These are phyloP conservation scores for Fusarium pilosicola DNA, from an alignment of 2,329 filamentous ascomycete genomes.

Conservation along the genomic window DNA sequence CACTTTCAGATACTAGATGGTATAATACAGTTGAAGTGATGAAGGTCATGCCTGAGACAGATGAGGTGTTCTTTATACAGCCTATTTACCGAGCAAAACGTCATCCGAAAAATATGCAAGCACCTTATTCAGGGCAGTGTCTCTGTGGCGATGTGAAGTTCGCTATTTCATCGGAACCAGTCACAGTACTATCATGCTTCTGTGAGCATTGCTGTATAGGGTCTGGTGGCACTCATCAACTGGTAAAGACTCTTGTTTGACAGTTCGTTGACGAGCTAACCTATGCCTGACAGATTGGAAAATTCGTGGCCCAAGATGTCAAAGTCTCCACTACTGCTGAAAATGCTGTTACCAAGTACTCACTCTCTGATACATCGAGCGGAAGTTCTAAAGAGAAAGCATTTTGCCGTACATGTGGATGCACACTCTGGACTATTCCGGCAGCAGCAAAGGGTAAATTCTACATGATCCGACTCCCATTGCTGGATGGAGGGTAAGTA, in stretches of 20 bases:
- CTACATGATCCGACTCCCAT: constrained; percentile 38
- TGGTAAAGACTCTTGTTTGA: neutral
- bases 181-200: constrained; percentile 33
- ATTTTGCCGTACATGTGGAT: constrained; percentile 42
- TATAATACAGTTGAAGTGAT: neutral
- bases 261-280: rapidly evolving
- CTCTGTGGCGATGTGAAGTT: constrained; percentile 32
- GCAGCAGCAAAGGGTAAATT: constrained; percentile 38
- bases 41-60: rapidly evolving
- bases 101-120: neutral
- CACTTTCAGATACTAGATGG: neutral
- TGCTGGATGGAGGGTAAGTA: constrained; percentile 43
- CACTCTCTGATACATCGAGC: constrained; percentile 40
- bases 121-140: constrained; percentile 29
- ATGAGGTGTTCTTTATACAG: rapidly evolving
- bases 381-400: constrained; percentile 41
- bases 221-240: constrained; percentile 31
- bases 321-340: neutral
- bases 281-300: constrained; percentile 40
- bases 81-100: rapidly evolving
- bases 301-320: constrained; percentile 33
- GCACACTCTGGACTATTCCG: constrained; percentile 44
- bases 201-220: constrained; percentile 38
- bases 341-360: constrained; percentile 24
- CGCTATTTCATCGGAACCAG: constrained; percentile 19